Percentiles rank a stretch among this genome's conserved stretches.
phyloP scores from a whole-genome alignment of 164 flowering plant species.

The Pachysandra terminalis region DNA sequence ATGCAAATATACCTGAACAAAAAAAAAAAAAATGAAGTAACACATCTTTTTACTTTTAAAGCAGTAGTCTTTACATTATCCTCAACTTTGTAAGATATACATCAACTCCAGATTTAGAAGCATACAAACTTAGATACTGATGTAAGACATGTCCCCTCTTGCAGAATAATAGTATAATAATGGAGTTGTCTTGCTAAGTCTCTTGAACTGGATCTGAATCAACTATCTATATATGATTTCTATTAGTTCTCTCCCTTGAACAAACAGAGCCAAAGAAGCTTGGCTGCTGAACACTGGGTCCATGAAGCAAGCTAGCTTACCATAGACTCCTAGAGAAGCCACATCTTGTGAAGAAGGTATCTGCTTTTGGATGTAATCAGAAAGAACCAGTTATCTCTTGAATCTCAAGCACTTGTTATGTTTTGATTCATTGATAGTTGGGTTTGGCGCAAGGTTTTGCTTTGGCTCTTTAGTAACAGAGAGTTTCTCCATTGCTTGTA shows the following conservation, averaged over 20 bases:
- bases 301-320: conserved; percentile 7
- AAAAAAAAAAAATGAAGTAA: neutral
- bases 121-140: conserved; percentile 1
- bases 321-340: neutral
- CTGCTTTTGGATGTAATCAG: neutral
- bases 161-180: neutral
- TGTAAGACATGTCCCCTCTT: neutral
- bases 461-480: conserved; percentile 52
- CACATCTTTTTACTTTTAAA: conserved; percentile 17
- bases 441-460: conserved; percentile 24
- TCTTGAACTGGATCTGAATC: neutral
- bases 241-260: too few species aligned
- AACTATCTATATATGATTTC: too few species aligned
- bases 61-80: conserved; percentile 16
- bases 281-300: neutral
- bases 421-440: conserved; percentile 56
- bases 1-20: too few species aligned
- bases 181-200: too few species aligned
- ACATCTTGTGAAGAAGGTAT: neutral
- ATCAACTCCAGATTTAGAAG: conserved; percentile 11
- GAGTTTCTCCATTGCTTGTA: conserved; percentile 82
- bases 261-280: too few species aligned
- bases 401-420: conserved; percentile 89
- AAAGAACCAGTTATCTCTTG: conserved; percentile 34
- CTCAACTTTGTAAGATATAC: conserved; percentile 9